phyloP scores from a whole-genome alignment of 2,329 filamentous ascomycete species.

The Talaromyces sp. region DNA sequence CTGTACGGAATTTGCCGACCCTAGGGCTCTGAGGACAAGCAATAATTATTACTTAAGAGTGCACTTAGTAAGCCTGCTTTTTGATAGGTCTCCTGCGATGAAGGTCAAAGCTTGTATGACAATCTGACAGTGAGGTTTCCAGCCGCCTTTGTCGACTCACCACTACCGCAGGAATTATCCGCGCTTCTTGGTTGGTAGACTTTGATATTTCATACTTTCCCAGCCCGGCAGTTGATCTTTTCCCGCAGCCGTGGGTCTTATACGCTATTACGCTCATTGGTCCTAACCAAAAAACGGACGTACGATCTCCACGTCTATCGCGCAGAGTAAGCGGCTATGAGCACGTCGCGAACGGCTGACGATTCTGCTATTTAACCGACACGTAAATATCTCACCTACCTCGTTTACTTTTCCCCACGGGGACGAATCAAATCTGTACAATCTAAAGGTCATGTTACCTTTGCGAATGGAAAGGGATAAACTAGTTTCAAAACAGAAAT shows the following conservation, averaged over 20 bases:
- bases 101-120: neutral
- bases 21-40: too few species aligned
- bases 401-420: neutral
- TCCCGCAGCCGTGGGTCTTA: neutral
- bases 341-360: neutral
- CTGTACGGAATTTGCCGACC: too few species aligned
- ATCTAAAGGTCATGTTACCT: neutral
- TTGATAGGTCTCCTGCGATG: too few species aligned
- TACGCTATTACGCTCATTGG: neutral
- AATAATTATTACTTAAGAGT: too few species aligned
- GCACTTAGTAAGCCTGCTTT: too few species aligned
- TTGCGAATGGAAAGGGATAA: neutral
- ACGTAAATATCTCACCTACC: neutral
- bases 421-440: neutral
- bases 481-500: neutral
- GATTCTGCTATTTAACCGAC: constrained; percentile 4
- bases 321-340: neutral
- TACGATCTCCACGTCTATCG: neutral
- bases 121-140: neutral
- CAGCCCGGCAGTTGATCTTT: neutral
- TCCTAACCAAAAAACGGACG: neutral
- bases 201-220: neutral
- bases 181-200: neutral
- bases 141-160: neutral
- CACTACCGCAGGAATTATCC: neutral